Evolutionary conservation across 768 basidiomycete species (phyloP).

Genomic region (Omphalotus guepiniiformis): DNA sequence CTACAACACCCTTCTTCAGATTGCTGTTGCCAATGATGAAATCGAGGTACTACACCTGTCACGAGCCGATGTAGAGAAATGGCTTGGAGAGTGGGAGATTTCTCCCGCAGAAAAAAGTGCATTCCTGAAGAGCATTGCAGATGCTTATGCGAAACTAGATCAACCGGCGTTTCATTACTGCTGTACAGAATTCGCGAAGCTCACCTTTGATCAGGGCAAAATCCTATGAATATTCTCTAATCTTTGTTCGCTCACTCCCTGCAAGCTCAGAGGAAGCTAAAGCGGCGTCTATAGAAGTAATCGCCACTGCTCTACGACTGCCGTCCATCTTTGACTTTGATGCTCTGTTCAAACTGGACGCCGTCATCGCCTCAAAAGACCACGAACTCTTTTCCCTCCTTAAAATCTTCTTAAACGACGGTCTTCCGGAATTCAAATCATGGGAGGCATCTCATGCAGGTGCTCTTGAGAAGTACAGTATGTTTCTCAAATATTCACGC

Average conservation of each 20-base stretch:
- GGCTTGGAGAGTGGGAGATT: slow-evolving; percentile 75
- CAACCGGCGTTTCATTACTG: slow-evolving; percentile 47
- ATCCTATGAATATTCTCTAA: slow-evolving; percentile 62
- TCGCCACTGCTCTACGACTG: slow-evolving; percentile 61
- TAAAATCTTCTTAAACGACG: slow-evolving; percentile 66
- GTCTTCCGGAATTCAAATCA: slow-evolving; percentile 53
- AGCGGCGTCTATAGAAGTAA: slow-evolving; percentile 53
- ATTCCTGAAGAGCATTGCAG: slow-evolving; percentile 62
- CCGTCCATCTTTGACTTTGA: slow-evolving; percentile 79
- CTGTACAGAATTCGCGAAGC: background rate
- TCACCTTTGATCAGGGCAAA: slow-evolving; percentile 34
- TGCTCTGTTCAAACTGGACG: slow-evolving; percentile 70
- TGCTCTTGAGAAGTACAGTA: slow-evolving; percentile 55
- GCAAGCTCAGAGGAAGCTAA: slow-evolving; percentile 47
- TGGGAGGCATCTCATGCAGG: slow-evolving; percentile 54
- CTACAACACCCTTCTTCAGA: slow-evolving; percentile 55
- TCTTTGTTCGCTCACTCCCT: slow-evolving; percentile 59
- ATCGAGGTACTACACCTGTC: slow-evolving; percentile 58
- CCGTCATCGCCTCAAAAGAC: slow-evolving; percentile 58
- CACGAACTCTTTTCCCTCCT: slow-evolving; percentile 74
- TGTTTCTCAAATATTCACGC: slow-evolving; percentile 21
- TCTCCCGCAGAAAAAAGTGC: slow-evolving; percentile 55
- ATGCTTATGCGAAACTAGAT: slow-evolving; percentile 52
- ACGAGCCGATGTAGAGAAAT: slow-evolving; percentile 62
- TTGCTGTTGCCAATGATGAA: slow-evolving; percentile 58